Evolutionary conservation across 306 rosid genomes (phyloP).

Genomic region (Inga leiocalycina): DNA sequence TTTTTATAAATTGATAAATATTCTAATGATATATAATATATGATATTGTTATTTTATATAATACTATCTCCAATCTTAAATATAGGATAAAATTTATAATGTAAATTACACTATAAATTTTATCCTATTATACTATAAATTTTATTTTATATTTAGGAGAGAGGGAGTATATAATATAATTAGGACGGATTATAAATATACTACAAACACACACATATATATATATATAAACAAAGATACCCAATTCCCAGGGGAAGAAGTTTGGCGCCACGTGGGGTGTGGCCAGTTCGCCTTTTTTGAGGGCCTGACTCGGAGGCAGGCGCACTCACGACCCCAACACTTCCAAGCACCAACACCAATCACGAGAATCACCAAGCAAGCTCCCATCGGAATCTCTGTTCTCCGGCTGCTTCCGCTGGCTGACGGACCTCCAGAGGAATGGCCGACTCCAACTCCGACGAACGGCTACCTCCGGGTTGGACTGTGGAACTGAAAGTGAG

Average conservation of each 20-base stretch:
- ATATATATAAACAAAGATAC: neutral
- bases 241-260: neutral
- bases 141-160: too few relatives aligned
- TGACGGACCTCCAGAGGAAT: conserved; percentile 41
- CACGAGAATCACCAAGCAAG: neutral
- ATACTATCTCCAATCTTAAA: too few relatives aligned
- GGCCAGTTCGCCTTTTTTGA: conserved; percentile 5
- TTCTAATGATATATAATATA: too few relatives aligned
- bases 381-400: neutral
- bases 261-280: conserved; percentile 28
- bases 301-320: conserved; percentile 7
- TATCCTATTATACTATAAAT: too few relatives aligned
- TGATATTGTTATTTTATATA: too few relatives aligned
- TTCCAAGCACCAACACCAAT: neutral
- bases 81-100: too few relatives aligned
- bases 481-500: conserved; percentile 57
- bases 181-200: too few relatives aligned
- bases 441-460: conserved; percentile 50
- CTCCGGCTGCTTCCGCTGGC: neutral
- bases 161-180: too few relatives aligned
- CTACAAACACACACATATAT: neutral
- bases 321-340: neutral
- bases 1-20: too few relatives aligned
- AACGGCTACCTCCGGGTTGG: conserved; percentile 75
- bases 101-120: too few relatives aligned